phyloP scores from a whole-genome alignment of 2,329 filamentous ascomycete genomes.

The Pseudogymnoascus sp. region DNA sequence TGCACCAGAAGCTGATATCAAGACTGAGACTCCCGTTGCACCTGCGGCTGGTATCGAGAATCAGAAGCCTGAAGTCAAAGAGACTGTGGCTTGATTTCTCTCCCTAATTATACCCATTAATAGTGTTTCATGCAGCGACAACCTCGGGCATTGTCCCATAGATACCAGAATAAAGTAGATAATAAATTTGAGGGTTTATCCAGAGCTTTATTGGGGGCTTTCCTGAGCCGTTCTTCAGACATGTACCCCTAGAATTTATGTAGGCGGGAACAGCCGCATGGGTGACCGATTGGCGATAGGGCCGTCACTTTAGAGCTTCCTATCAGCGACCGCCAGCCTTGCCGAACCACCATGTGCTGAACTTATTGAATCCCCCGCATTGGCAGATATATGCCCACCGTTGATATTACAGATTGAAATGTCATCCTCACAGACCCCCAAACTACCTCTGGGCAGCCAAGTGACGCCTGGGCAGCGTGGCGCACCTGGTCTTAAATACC shows the following conservation, averaged over 20 bases:
- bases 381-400: conserved; percentile 9
- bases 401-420: conserved; percentile 19
- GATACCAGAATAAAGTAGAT: conserved; percentile 2
- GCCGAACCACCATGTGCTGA: conserved; percentile 1
- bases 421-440: conserved; percentile 28
- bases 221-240: not conserved
- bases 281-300: conserved; percentile 7
- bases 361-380: not conserved
- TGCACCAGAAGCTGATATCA: not conserved
- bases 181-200: not conserved
- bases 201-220: not conserved
- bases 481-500: conserved; percentile 66
- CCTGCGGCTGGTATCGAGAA: conserved; percentile 7
- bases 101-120: not conserved
- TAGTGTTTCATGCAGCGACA: conserved; percentile 1
- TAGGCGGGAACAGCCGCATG: not conserved
- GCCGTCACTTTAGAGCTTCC: conserved; percentile 7
- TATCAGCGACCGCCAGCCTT: conserved; percentile 7
- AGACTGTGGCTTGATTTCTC: not conserved
- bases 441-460: conserved; percentile 19
- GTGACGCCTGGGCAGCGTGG: conserved; percentile 20
- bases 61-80: conserved; percentile 2
- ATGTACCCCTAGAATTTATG: conserved; percentile 2
- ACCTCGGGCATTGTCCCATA: not conserved
- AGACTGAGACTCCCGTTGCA: not conserved